Percentiles rank a stretch among this genome's conserved stretches.
Evolutionary conservation across 2,329 filamentous ascomycete species (phyloP).

Genomic region (Aspergillus udagawae): DNA sequence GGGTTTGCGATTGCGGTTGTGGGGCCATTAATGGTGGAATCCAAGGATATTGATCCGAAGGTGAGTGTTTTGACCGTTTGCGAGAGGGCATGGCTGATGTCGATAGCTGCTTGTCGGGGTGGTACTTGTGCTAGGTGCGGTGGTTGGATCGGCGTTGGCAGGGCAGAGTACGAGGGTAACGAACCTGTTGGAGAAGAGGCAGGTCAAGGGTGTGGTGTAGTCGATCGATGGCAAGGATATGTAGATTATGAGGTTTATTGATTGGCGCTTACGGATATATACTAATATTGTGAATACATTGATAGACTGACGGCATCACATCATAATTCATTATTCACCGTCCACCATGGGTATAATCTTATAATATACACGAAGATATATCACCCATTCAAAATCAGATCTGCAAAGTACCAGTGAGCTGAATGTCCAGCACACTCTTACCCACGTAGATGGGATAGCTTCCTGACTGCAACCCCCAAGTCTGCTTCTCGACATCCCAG

Average conservation of each 20-base stretch:
- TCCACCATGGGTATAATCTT: too few relatives aligned
- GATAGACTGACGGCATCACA: too few relatives aligned
- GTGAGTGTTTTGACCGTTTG: background rate
- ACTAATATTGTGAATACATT: too few relatives aligned
- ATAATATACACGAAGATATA: background rate
- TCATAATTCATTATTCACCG: background rate
- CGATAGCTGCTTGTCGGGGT: background rate
- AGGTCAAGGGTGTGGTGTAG: background rate
- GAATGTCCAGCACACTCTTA: background rate
- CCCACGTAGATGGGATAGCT: background rate
- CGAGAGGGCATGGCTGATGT: background rate
- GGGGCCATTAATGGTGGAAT: background rate
- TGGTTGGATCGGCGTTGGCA: background rate
- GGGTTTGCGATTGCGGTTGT: background rate
- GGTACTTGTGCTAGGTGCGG: background rate
- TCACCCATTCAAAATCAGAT: background rate
- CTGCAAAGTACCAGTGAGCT: background rate
- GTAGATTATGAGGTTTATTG: background rate
- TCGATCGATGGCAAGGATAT: background rate
- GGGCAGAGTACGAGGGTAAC: background rate
- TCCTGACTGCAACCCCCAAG: slow-evolving; percentile 19
- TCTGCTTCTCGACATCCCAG: slow-evolving; percentile 31
- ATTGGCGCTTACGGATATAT: background rate
- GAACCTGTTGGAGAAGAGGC: background rate
- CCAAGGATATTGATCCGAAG: background rate